Percentiles rank a stretch among this genome's conserved stretches.
These are phyloP conservation scores for Saccharomycopsis vini DNA, from an alignment of 805 yeast species.

Conservation along the genomic window DNA sequence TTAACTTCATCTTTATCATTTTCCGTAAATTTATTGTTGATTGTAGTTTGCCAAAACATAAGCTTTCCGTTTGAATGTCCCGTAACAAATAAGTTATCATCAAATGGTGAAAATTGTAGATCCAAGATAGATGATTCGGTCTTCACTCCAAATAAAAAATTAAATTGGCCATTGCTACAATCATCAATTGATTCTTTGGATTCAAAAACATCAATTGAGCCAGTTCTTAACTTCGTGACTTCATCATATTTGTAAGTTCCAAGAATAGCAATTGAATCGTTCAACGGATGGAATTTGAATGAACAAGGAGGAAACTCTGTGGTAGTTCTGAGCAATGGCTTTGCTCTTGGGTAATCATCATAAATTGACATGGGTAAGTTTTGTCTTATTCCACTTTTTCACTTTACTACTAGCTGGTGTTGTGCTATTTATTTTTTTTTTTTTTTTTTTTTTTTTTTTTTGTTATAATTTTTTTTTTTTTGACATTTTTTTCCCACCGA, in stretches of 20 bases:
- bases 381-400: neutral
- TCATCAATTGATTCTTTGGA: slow-evolving; percentile 9
- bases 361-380: neutral
- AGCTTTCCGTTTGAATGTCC: slow-evolving; percentile 80
- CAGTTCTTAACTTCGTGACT: slow-evolving; percentile 50
- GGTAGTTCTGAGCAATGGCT: slow-evolving; percentile 25
- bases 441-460: too few relatives aligned
- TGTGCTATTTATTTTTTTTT: neutral
- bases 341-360: neutral
- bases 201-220: slow-evolving; percentile 42
- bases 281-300: slow-evolving; percentile 47
- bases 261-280: slow-evolving; percentile 40
- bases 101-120: slow-evolving; percentile 54
- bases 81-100: slow-evolving; percentile 39
- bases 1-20: neutral
- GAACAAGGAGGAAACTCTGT: slow-evolving; percentile 80
- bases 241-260: slow-evolving; percentile 79
- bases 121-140: slow-evolving; percentile 69
- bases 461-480: too few relatives aligned
- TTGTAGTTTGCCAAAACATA: slow-evolving; percentile 44
- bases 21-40: neutral
- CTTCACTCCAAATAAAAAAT: neutral
- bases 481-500: too few relatives aligned
- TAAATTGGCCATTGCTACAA: too few relatives aligned
- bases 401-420: neutral